Evolutionary conservation across 2,329 filamentous ascomycete genomes (phyloP), one percentile per base, ranked within the genome.

Genomic region (Arthrobotrys sinensis): DNA sequence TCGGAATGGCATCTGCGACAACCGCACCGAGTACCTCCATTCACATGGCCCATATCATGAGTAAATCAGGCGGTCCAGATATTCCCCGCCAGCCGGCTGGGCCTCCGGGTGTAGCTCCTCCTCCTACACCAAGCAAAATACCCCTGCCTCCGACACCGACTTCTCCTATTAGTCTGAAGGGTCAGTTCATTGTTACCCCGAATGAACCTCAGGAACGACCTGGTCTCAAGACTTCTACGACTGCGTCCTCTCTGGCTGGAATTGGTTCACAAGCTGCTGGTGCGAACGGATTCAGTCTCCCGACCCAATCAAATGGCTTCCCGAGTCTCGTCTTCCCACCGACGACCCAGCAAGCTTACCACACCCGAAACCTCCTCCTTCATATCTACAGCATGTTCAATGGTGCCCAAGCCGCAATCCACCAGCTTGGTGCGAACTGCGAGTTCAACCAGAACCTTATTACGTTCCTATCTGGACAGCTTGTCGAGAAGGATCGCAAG

Each of bases 401-500:
- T 16, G 75, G 75, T 21, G 75, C 75, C 10, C 75, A 78, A 32
- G 75, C 75, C 10, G 75, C 75, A 24, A 78, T 78, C 36, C 75
- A 78, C 46, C 75, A 78, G 19, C 75, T 78, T 40, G 75, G 75
- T 19, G 75, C 75, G 6, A 78, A 78, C 36, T 78, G 75, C 50
- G 75, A 78, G 63, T 78, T 78, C 53, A 78, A 78, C 67, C 75
- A 78, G 46, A 78, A 78, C 45, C 75, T 78, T 34, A 78, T 78
- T 43, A 78, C 75, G 46, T 78, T 78, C 53, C 60, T 78, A 34
- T 78, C 75, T 4, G 66, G 34, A 32, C 75, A 78, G 60, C 67
- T 72, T 6, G 52, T 72, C 16, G 75, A 78, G 14, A 78, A 78
- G 53, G 75, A 78, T 28, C 75, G 75, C 46, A 78, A 78, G 53